Base-by-base conservation (phyloP, 805 yeast species). In the Saccharomycopsis fodiens region DNA sequence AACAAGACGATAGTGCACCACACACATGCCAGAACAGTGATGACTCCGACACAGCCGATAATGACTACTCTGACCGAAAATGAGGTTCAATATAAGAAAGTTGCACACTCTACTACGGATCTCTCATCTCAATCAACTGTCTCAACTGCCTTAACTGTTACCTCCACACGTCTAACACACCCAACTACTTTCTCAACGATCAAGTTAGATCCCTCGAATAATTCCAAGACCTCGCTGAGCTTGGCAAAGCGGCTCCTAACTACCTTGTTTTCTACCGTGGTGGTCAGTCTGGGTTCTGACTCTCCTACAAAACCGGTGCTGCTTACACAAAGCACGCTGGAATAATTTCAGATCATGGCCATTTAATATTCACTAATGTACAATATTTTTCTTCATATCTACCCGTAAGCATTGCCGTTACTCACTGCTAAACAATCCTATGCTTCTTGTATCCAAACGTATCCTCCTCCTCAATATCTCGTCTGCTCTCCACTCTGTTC, bases 361-460 rank as follows among this genome's bases (percentile, higher is more conserved):
- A n/a, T n/a, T n/a, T n/a, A n/a, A n/a, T n/a, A n/a, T n/a, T n/a
- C n/a, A 25, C 29, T 25, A 25, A 25, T 25, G 10, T 25, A 25
- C 29, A 7, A 25, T 25, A 25, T 25, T 25, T 25, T 25, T 25
- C 29, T 25, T 25, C 29, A 25, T 7, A 25, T 10, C 10, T 25
- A n/a, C n/a, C n/a, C 29, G 29, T 25, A 25, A 25, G 29, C 29
- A n/a, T n/a, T n/a, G n/a, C n/a, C n/a, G n/a, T n/a, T n/a, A n/a
- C n/a, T n/a, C n/a, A n/a, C n/a, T n/a, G 6, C 29, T 25, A 25
- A 6, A 25, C 29, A 6, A 25, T 10, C 29, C 29, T 6, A 19
- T 36, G 45, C 52, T 38, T 52, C 50, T 39, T 49, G 34, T 15
- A 54, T 42, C 48, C 37, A 34, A 48, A 48, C 6, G 51, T 48